phyloP scores from a whole-genome alignment of 139 green algal genomes.

The Desmodesmus armatus region DNA sequence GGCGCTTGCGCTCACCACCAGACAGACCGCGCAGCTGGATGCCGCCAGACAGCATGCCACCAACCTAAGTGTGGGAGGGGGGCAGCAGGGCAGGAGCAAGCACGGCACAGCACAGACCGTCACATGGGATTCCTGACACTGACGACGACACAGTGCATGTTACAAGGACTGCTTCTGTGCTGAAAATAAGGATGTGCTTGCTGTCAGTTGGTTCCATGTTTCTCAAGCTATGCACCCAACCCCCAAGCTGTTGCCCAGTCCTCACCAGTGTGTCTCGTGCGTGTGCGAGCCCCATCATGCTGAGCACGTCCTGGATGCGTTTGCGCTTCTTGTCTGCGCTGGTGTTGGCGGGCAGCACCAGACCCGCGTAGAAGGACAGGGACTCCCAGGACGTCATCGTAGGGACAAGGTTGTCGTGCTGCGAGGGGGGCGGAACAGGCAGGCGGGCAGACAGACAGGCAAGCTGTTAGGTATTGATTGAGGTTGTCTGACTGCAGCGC shows the following conservation, averaged over 20 bases:
- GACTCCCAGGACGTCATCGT: slow-evolving; percentile 57
- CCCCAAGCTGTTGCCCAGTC: not conserved
- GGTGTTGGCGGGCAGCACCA: slow-evolving; percentile 39
- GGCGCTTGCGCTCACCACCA: slow-evolving; percentile 66
- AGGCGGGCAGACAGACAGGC: not conserved
- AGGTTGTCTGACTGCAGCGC: not conserved
- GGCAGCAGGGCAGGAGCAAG: not conserved
- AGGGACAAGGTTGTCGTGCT: slow-evolving; percentile 60
- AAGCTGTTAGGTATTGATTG: not conserved
- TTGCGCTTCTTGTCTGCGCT: not conserved
- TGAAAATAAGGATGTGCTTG: no score
- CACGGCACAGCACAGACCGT: not conserved
- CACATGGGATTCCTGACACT: not conserved
- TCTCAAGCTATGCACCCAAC: no score
- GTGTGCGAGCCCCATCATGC: slow-evolving; percentile 47
- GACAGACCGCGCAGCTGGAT: slow-evolving; percentile 67
- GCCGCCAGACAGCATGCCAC: slow-evolving; percentile 65
- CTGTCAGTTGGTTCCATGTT: no score
- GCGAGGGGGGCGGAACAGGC: not conserved
- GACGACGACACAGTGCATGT: not conserved
- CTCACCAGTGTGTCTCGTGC: slow-evolving; percentile 47
- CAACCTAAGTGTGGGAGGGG: no score
- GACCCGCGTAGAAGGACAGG: slow-evolving; percentile 47
- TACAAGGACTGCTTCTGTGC: no score
- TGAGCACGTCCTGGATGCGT: slow-evolving; percentile 29